Conservation (phyloP, 2,329 filamentous ascomycete species). For the Xylariaceae sp. region DNA sequence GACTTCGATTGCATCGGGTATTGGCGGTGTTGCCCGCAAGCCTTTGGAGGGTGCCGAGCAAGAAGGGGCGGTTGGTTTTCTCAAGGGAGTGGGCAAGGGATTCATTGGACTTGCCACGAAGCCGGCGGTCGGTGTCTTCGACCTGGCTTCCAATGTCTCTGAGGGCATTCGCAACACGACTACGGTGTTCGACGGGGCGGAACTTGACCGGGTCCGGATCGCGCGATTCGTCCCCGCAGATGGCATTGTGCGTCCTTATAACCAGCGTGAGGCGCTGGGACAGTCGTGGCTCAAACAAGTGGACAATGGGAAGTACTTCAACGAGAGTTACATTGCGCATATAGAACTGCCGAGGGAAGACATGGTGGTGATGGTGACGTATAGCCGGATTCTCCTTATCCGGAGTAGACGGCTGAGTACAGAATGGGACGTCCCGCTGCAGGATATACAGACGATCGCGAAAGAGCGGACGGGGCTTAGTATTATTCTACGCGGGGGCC, state of each 20-base stretch:
- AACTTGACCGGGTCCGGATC: slow-evolving; percentile 89
- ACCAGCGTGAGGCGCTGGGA: slow-evolving; percentile 87
- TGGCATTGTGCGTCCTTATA: slow-evolving; percentile 91
- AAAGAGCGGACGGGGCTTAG: slow-evolving; percentile 95
- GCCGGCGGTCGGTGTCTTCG: slow-evolving; percentile 91
- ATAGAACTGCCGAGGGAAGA: slow-evolving; percentile 85
- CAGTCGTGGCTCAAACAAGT: slow-evolving; percentile 99
- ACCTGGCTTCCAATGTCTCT: slow-evolving; percentile 92
- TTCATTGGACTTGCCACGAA: slow-evolving; percentile 93
- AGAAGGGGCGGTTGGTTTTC: slow-evolving; percentile 87
- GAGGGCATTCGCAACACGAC: slow-evolving; percentile 98
- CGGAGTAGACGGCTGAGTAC: slow-evolving; percentile 76
- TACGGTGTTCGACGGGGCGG: slow-evolving; percentile 92
- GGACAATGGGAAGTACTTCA: slow-evolving; percentile 96
- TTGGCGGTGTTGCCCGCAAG: slow-evolving; percentile 87
- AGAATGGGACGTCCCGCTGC: slow-evolving; percentile 94
- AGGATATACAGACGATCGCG: slow-evolving; percentile 92
- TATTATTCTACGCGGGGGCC: slow-evolving; percentile 79
- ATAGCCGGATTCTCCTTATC: slow-evolving; percentile 81
- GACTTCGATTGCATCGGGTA: slow-evolving; percentile 84
- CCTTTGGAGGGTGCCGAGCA: slow-evolving; percentile 94
- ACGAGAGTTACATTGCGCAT: slow-evolving; percentile 95
- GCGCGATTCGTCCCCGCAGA: slow-evolving; percentile 88
- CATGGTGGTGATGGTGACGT: slow-evolving; percentile 85
- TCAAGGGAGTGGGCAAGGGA: slow-evolving; percentile 96